Percentiles rank a stretch among this genome's conserved stretches.
Conservation (phyloP, 108 stramenopile genomes). For the Bacterosira constricta region DNA sequence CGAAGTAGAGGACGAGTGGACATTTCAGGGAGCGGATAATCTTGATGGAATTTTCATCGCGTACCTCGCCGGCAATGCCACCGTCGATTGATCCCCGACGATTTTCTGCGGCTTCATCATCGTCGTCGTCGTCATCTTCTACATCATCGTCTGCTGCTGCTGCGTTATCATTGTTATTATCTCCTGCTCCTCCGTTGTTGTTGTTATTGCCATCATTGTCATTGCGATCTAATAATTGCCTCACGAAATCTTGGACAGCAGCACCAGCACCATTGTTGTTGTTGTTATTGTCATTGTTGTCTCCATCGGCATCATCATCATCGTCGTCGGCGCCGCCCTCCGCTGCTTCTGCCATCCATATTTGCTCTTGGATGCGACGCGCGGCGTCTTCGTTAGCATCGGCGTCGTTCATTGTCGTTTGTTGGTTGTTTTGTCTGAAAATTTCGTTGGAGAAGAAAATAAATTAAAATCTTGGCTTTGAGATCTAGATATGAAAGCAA, state of each 20-base stretch:
- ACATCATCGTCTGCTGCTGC: slow-evolving; percentile 31
- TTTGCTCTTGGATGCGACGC: slow-evolving; percentile 34
- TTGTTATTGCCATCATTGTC: slow-evolving; percentile 4
- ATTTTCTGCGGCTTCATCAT: slow-evolving; percentile 11
- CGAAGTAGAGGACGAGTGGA: slow-evolving; percentile 27
- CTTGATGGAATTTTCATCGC: slow-evolving; percentile 17
- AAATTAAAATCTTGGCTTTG: too few relatives aligned
- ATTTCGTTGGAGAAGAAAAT: too few relatives aligned
- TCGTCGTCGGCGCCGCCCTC: slow-evolving; percentile 23
- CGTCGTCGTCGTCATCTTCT: slow-evolving; percentile 19
- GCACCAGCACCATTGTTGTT: slow-evolving; percentile 18
- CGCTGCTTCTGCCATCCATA: slow-evolving; percentile 47
- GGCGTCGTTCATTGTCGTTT: too few relatives aligned
- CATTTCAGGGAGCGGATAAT: slow-evolving; percentile 36
- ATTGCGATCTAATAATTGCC: slow-evolving; percentile 21
- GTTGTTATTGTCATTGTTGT: slow-evolving; percentile 23
- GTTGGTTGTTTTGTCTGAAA: too few relatives aligned
- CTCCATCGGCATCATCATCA: slow-evolving; percentile 27
- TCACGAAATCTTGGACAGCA: slow-evolving; percentile 28
- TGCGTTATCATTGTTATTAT: background rate
- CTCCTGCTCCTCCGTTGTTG: slow-evolving; percentile 27
- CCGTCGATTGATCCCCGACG: slow-evolving; percentile 41
- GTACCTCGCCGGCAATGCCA: slow-evolving; percentile 48
- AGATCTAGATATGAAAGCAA: too few relatives aligned
- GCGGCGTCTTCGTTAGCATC: slow-evolving; percentile 39